These are phyloP conservation scores for Fusarium palustre DNA, from an alignment of 2,329 filamentous ascomycete genomes.

Conservation along the genomic window DNA sequence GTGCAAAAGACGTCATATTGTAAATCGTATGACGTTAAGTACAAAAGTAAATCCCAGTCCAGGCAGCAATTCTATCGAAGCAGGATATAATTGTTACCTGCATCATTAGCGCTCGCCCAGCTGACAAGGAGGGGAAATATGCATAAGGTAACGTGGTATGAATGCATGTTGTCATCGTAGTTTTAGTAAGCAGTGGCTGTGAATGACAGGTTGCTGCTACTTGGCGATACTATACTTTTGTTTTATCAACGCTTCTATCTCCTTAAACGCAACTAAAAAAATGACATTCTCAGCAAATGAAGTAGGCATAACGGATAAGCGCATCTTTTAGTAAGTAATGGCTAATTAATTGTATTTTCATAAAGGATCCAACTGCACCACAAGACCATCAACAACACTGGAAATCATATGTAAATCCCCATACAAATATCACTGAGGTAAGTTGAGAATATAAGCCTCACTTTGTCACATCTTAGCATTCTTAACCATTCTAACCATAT, in stretches of 20 bases:
- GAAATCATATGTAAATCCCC: background rate
- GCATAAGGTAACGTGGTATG: background rate
- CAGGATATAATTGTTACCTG: too few species aligned
- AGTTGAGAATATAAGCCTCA: background rate
- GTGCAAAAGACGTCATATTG: background rate
- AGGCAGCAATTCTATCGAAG: too few species aligned
- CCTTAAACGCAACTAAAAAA: too few species aligned
- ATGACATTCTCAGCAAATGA: too few species aligned
- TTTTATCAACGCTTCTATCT: too few species aligned
- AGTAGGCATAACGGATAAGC: too few species aligned
- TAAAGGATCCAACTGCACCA: fast-evolving
- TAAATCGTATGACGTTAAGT: background rate
- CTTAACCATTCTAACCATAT: background rate
- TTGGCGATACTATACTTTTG: too few species aligned
- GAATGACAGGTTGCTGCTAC: too few species aligned
- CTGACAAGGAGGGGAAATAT: background rate
- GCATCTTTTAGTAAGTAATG: too few species aligned
- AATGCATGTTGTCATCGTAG: background rate
- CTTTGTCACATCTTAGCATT: background rate
- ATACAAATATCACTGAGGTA: background rate
- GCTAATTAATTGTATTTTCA: fast-evolving
- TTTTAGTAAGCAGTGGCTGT: background rate
- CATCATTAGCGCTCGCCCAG: background rate
- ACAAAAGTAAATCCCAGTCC: too few species aligned
- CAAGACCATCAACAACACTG: background rate